These are phyloP conservation scores for Plasmopara muralis DNA, from an alignment of 352 stramenopile species.

Conservation along the genomic window DNA sequence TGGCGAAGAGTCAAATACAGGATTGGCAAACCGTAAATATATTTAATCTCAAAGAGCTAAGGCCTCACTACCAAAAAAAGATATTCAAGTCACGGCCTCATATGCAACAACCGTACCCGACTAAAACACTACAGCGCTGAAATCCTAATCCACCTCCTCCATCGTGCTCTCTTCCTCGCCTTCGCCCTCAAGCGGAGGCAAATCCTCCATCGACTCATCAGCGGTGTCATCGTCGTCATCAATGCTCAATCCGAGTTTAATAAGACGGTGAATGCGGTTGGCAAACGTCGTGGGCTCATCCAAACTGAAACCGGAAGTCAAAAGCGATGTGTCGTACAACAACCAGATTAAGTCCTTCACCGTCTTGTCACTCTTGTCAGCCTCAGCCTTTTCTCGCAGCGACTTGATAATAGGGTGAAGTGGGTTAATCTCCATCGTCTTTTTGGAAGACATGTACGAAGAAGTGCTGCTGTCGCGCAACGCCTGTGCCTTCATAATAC, in stretches of 20 bases:
- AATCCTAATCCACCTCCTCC: conserved; percentile 96
- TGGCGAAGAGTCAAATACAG: too few species aligned
- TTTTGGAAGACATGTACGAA: conserved; percentile 99
- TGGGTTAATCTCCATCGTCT: conserved; percentile 99
- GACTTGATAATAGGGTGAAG: conserved; percentile 98
- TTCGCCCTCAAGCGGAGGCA: conserved; percentile 95
- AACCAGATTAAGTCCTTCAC: conserved; percentile 99
- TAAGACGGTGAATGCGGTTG: conserved; percentile 98
- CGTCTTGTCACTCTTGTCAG: conserved; percentile 99
- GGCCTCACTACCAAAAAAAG: conserved; percentile 39
- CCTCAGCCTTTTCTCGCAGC: conserved; percentile 97
- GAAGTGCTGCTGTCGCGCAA: conserved; percentile 96
- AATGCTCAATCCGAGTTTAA: conserved; percentile 98
- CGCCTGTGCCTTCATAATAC: conserved; percentile 99
- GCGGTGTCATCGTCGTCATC: conserved; percentile 96
- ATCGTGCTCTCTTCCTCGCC: conserved; percentile 96
- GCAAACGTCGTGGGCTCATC: conserved; percentile 99
- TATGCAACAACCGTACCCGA: not conserved
- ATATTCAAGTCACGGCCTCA: conserved; percentile 20
- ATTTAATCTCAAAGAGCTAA: conserved; percentile 45
- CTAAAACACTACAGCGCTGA: conserved; percentile 27
- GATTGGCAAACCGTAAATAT: conserved; percentile 52
- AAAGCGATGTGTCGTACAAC: conserved; percentile 98
- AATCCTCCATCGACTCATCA: conserved; percentile 94
- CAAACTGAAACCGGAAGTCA: conserved; percentile 98